Base-by-base conservation (phyloP, 2,329 filamentous ascomycete species). In the Scedosporium minutisporum region DNA sequence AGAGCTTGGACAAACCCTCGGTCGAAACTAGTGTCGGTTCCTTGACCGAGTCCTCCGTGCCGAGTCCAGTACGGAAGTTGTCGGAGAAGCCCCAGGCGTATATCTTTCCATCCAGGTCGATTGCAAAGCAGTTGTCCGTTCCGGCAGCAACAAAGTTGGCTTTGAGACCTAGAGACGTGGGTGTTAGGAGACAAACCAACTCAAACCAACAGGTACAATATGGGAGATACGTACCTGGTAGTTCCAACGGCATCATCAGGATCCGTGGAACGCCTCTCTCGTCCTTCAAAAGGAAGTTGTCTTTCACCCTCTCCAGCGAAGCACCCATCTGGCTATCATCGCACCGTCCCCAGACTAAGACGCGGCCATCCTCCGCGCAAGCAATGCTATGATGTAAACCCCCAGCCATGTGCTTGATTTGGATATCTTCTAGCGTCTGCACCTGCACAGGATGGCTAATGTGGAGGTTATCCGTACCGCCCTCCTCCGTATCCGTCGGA, bases 71-170 rank as follows among this genome's bases (percentile, higher is more conserved):
- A 75, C 93, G 89, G 72, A 90, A 92, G 69, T 87, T 90, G 64
- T 83, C 85, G 4, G 85, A 89, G 77, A 95, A 93, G 9, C 91
- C 91, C 89, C 90, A 95, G 1, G 85, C 85, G 75, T 86, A 93
- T 14, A 86, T 88, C 69, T 86, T 85, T 65, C 90, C 90, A 46
- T 89, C 82, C 58, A 79, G 79, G 65, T 85, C 85, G 68, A 95
- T 80, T 55, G 86, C 88, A 65, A 95, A 85, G 68, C 82, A 88
- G 74, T 91, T 89, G 68, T 95, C 90, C 1, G 85, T 85, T 42
- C 86, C 88, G 58, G 87, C 86, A 16, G 85, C 77, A 41, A 87
- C 85, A 1, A 71, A 65, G 12, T 69, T 64, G 7, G 63, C 65
- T 58, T 63, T 62, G 14, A 64, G 59, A 41, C 33, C 66, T 65